Percentiles rank a stretch among this genome's conserved stretches.
These are phyloP conservation scores for Hypoxylon perforatum DNA, from an alignment of 495 filamentous ascomycete genomes.

Conservation along the genomic window DNA sequence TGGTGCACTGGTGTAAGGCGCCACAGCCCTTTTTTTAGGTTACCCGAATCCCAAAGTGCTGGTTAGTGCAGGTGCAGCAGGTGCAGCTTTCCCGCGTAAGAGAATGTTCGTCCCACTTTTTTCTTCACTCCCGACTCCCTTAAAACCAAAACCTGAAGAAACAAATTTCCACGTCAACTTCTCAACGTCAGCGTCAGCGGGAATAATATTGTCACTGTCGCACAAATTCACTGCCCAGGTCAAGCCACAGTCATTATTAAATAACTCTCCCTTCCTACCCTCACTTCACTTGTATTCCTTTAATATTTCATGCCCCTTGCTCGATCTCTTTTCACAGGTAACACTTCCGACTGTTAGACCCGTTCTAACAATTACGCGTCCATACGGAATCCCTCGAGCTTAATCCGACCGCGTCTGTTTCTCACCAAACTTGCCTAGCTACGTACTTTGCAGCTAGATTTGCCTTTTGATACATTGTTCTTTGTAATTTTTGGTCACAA, in stretches of 20 bases:
- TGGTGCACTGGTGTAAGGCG: background rate
- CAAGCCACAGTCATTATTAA: background rate
- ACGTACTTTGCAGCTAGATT: background rate
- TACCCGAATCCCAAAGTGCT: conserved; percentile 9
- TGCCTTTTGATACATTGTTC: background rate
- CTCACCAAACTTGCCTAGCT: conserved; percentile 2
- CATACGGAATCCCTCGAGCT: conserved; percentile 12
- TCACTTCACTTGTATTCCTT: too few species aligned
- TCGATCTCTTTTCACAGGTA: too few species aligned
- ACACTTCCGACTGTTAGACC: too few species aligned
- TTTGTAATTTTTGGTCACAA: conserved; percentile 1
- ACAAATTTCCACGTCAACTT: background rate
- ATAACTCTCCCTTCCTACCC: too few species aligned
- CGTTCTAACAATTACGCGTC: conserved; percentile 16
- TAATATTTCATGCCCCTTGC: too few species aligned
- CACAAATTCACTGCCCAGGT: background rate
- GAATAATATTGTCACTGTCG: background rate
- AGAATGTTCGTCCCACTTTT: conserved; percentile 7
- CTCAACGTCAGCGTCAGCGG: too few species aligned
- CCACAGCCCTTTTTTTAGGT: conserved; percentile 23
- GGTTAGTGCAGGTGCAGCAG: too few species aligned
- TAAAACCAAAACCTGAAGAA: conserved; percentile 2
- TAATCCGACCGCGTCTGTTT: conserved; percentile 15
- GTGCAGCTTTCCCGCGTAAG: conserved; percentile 6
- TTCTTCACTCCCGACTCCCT: conserved; percentile 6